phyloP scores from a whole-genome alignment of 768 basidiomycete species.

The Macrocybe gigantea region DNA sequence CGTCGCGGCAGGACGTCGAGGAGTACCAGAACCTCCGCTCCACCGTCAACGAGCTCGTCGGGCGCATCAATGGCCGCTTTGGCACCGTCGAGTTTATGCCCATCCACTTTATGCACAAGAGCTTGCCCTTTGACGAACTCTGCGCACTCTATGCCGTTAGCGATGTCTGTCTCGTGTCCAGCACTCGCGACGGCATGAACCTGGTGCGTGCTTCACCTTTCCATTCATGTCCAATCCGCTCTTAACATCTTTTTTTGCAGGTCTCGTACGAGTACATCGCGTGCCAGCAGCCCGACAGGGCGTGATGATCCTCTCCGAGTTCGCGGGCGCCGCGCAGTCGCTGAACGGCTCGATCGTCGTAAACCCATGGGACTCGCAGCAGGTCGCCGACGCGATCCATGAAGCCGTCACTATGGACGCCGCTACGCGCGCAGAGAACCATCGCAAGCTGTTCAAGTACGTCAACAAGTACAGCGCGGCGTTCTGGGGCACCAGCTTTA shows the following conservation, averaged over 20 bases:
- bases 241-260: constrained; percentile 39
- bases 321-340: constrained; percentile 95
- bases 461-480: constrained; percentile 92
- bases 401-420: constrained; percentile 88
- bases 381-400: constrained; percentile 96
- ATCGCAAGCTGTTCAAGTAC: constrained; percentile 94
- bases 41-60: constrained; percentile 96
- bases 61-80: constrained; percentile 97
- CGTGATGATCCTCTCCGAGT: constrained; percentile 97
- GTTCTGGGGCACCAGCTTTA: constrained; percentile 90
- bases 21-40: constrained; percentile 97
- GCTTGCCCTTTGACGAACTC: constrained; percentile 86
- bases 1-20: constrained; percentile 96
- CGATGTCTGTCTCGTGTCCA: constrained; percentile 93
- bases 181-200: constrained; percentile 98
- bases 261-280: constrained; percentile 99
- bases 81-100: constrained; percentile 99
- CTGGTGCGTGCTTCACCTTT: constrained; percentile 52
- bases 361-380: constrained; percentile 99
- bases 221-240: neutral
- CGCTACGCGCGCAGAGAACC: constrained; percentile 83
- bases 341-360: constrained; percentile 95
- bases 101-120: constrained; percentile 99
- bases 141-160: constrained; percentile 97
- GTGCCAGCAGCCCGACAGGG: constrained; percentile 91